Percentiles rank a stretch among this genome's conserved stretches.
Conservation (phyloP, 2,329 filamentous ascomycete species). For the Clarireedia sp. region DNA sequence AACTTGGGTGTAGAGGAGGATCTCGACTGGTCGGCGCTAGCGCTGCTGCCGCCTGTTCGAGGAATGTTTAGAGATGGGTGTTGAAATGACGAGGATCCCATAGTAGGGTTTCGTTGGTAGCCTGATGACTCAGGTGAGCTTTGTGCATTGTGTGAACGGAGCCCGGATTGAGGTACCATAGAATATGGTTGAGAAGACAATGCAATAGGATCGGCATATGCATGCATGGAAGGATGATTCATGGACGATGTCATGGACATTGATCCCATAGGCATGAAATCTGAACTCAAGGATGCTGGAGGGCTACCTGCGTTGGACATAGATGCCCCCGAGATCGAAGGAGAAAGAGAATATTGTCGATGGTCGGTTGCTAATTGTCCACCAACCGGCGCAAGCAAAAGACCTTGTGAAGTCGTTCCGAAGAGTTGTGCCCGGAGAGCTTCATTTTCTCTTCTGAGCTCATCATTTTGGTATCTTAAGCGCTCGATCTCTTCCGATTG, state of each 20-base stretch:
- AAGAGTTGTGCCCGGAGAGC: constrained; percentile 31
- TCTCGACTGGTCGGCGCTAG: constrained; percentile 12
- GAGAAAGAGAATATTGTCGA: constrained; percentile 29
- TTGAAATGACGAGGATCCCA: constrained; percentile 29
- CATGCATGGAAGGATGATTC: constrained; percentile 25
- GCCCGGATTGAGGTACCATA: constrained; percentile 30
- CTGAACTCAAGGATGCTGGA: constrained; percentile 23
- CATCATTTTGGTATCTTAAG: constrained; percentile 33
- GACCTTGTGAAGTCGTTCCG: constrained; percentile 26
- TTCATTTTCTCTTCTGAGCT: constrained; percentile 35
- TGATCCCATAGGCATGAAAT: constrained; percentile 28
- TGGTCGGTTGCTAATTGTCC: constrained; percentile 16
- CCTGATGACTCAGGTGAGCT: constrained; percentile 32
- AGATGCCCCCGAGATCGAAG: constrained; percentile 28
- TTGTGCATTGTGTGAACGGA: constrained; percentile 30
- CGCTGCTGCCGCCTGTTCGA: constrained; percentile 18
- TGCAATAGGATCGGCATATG: constrained; percentile 26
- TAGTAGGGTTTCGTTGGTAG: constrained; percentile 26
- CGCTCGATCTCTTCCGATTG: constrained; percentile 36
- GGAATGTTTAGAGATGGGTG: constrained; percentile 24
- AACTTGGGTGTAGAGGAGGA: constrained; percentile 18
- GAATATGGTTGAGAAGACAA: constrained; percentile 29
- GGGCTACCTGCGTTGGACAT: constrained; percentile 27
- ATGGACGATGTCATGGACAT: constrained; percentile 29
- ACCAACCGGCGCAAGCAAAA: constrained; percentile 22